Conservation (phyloP, 306 rosid genomes). For the Arachis hypogaea region DNA sequence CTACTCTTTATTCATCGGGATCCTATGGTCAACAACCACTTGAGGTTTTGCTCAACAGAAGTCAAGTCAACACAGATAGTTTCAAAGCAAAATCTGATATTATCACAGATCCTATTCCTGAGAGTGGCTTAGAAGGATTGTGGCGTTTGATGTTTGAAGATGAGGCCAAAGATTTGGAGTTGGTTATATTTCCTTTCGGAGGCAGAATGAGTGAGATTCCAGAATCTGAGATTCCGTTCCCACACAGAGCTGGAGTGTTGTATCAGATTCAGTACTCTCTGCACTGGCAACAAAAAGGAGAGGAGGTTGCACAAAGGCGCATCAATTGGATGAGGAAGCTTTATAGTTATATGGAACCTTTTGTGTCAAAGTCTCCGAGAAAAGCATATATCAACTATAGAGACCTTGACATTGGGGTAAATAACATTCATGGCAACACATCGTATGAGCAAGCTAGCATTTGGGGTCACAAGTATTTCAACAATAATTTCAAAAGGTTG, state of each 20-base stretch:
- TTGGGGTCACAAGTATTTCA: conserved; percentile 46
- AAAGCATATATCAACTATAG: conserved; percentile 39
- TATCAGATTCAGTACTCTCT: conserved; percentile 32
- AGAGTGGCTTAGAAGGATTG: conserved; percentile 33
- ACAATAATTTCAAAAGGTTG: conserved; percentile 36
- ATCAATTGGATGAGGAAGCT: conserved; percentile 39
- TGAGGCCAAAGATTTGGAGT: neutral
- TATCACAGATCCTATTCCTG: conserved; percentile 35
- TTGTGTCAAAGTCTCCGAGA: conserved; percentile 45
- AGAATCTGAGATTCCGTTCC: conserved; percentile 42
- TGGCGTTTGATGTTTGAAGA: conserved; percentile 28
- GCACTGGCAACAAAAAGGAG: conserved; percentile 35
- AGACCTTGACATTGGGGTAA: conserved; percentile 44
- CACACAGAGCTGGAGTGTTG: conserved; percentile 35
- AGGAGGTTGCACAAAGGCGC: conserved; percentile 21
- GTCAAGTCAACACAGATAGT: neutral
- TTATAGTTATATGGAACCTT: conserved; percentile 34
- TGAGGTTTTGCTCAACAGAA: conserved; percentile 35
- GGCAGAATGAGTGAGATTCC: conserved; percentile 46
- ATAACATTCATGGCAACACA: conserved; percentile 36
- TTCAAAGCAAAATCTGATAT: conserved; percentile 46
- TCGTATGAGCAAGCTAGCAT: conserved; percentile 40
- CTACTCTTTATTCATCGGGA: neutral
- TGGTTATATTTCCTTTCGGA: conserved; percentile 26
- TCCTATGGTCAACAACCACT: neutral